Evolutionary conservation across 1,139 yeast species (phyloP), one percentile per base, ranked within the genome.

Genomic region (Pichia sp.): DNA sequence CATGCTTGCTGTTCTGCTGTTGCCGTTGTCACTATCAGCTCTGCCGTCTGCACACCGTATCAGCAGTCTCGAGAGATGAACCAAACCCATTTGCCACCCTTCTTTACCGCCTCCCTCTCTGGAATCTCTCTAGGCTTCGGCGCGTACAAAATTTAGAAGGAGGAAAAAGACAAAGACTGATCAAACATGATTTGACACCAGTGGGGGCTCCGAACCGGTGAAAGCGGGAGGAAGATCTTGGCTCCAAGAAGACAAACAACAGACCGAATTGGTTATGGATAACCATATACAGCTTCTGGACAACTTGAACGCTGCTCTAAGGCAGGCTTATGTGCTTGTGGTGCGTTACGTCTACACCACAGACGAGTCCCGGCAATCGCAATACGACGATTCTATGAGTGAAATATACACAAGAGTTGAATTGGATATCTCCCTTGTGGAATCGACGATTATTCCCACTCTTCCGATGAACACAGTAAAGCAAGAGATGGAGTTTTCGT

Each of bases 401-500:
- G 53, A 54, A 8, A 18, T 43, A 3, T 46, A 44, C 34, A 45
- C 36, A 9, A 19, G n/a, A 3, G 46, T 56, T n/a, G 56, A 55
- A 8, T 23, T 41, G 10, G 50, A 51, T 10, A 28, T 56, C 4
- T 47, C 56, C 2, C n/a, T 34, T 0, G 16, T 56, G 9, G 51
- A 57, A 12, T 53, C 25, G 18, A n/a, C 22, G 5, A 8, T 47
- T 4, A 13, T 57, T 21, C 52, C 58, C 5, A 7, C 50, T 3
- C 28, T 49, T 12, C 44, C 52, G 1, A 25, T 36, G 5, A 26
- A 34, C 12, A 41, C 44, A 2, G 50, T 47, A 9, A 26, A 39
- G n/a, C 37, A 51, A 1, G 52, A 49, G 2, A 8, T 48, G 5
- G 47, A 54, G 13, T 60, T 54, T 44, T 52, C 53, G 8, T 44